Percentiles rank a stretch among this genome's conserved stretches.
phyloP scores from a whole-genome alignment of 2,329 filamentous ascomycete species.

The Chalaropsis thielavioides region DNA sequence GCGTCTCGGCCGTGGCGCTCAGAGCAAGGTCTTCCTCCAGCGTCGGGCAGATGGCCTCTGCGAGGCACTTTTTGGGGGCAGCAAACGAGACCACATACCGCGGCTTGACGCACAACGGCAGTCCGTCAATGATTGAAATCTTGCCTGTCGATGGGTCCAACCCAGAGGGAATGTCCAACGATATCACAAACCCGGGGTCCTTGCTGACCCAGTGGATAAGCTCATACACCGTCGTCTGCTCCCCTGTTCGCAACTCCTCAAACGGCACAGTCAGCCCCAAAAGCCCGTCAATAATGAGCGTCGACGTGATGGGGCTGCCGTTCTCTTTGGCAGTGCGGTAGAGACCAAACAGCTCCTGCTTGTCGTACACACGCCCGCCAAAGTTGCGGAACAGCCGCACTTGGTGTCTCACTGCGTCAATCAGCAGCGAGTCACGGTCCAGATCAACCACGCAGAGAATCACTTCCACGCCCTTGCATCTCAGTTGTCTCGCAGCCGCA shows the following conservation, averaged over 20 bases:
- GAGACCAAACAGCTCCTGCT: slow-evolving; percentile 47
- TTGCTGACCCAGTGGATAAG: slow-evolving; percentile 91
- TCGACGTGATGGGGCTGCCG: slow-evolving; percentile 36
- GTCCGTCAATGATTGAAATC: slow-evolving; percentile 53
- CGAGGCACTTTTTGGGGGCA: slow-evolving; percentile 69
- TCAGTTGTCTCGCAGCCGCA: slow-evolving; percentile 71
- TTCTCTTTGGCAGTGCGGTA: slow-evolving; percentile 31
- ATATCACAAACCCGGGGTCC: slow-evolving; percentile 65
- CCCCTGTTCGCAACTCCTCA: slow-evolving; percentile 68
- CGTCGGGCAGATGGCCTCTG: slow-evolving; percentile 51
- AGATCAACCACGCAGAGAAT: slow-evolving; percentile 73
- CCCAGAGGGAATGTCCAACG: slow-evolving; percentile 83
- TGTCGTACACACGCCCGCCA: slow-evolving; percentile 55
- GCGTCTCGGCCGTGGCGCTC: slow-evolving; percentile 19
- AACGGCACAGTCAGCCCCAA: slow-evolving; percentile 78
- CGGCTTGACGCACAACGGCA: slow-evolving; percentile 64
- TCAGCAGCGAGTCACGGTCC: slow-evolving; percentile 65
- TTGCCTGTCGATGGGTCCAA: slow-evolving; percentile 65
- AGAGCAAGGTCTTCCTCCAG: slow-evolving; percentile 18
- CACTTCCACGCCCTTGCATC: slow-evolving; percentile 67
- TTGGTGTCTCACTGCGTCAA: slow-evolving; percentile 69
- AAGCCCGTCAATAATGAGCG: slow-evolving; percentile 77
- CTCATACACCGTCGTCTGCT: slow-evolving; percentile 73
- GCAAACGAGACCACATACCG: slow-evolving; percentile 75
- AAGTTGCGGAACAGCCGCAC: slow-evolving; percentile 72